Conservation (phyloP, 2,329 filamentous ascomycete species). For the Fusarium virguliforme region DNA sequence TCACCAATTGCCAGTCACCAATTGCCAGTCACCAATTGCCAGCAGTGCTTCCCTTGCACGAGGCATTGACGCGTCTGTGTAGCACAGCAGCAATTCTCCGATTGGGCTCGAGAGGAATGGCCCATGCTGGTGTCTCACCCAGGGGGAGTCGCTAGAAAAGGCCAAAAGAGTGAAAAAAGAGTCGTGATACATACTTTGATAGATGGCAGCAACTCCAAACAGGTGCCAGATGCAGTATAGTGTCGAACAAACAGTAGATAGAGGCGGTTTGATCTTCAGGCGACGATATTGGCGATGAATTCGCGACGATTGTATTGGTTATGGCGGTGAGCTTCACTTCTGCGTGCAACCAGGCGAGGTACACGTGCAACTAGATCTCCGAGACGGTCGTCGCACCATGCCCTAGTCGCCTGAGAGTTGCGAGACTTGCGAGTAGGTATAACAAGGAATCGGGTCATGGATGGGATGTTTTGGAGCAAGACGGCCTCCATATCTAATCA, state of each 20-base stretch:
- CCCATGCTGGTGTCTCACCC: constrained; percentile 11
- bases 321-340: constrained; percentile 5
- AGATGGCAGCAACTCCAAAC: background rate
- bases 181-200: constrained; percentile 5
- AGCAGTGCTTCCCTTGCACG: background rate
- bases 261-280: background rate
- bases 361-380: constrained; percentile 2
- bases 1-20: background rate
- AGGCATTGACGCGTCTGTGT: background rate
- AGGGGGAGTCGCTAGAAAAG: background rate
- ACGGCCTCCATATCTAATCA: constrained; percentile 9
- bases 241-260: background rate
- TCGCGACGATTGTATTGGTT: constrained; percentile 3
- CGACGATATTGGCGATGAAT: background rate
- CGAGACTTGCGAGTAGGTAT: background rate
- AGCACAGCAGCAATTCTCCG: background rate
- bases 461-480: constrained; percentile 2
- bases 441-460: constrained; percentile 1
- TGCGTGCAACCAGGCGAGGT: background rate
- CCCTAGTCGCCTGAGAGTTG: background rate
- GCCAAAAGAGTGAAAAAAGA: background rate
- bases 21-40: background rate
- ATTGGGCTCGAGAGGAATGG: background rate
- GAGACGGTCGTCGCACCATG: background rate
- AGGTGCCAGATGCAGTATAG: background rate